These are phyloP conservation scores for Rhizomucor miehei DNA, from an alignment of 371 early-diverging fungal genomes.

Conservation along the genomic window DNA sequence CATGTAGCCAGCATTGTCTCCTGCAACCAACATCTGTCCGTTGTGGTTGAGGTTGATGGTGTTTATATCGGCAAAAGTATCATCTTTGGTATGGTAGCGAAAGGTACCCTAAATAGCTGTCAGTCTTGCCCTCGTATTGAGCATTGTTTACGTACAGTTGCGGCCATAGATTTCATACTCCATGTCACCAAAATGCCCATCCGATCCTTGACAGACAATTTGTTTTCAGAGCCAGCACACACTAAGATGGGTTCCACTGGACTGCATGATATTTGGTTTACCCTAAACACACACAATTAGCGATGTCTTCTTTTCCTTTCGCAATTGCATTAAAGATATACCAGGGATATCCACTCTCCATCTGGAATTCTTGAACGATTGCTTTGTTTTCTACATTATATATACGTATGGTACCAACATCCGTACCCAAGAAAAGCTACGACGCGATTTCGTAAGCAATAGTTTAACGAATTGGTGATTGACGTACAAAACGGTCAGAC, in stretches of 20 bases:
- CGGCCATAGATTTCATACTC: slow-evolving; percentile 60
- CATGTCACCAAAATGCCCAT: slow-evolving; percentile 52
- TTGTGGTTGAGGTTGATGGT: slow-evolving; percentile 64
- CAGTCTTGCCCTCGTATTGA: too few species aligned
- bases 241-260: slow-evolving; percentile 60
- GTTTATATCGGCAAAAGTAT: slow-evolving; percentile 39
- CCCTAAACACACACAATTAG: slow-evolving; percentile 25
- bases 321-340: slow-evolving; percentile 12
- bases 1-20: slow-evolving; percentile 53
- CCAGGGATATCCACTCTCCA: slow-evolving; percentile 53
- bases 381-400: slow-evolving; percentile 60
- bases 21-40: slow-evolving; percentile 61
- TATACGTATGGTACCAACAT: slow-evolving; percentile 50
- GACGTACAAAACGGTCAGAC: slow-evolving; percentile 50
- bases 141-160: slow-evolving; percentile 37
- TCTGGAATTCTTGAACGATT: slow-evolving; percentile 58
- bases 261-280: slow-evolving; percentile 53
- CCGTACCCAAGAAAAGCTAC: slow-evolving; percentile 60
- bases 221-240: slow-evolving; percentile 44
- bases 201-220: slow-evolving; percentile 16
- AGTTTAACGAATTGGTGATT: too few species aligned
- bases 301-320: too few species aligned
- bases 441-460: neutral
- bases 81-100: slow-evolving; percentile 21
- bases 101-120: slow-evolving; percentile 24